A percentile compares a stretch with the other conserved stretches of the same genome.
phyloP scores from a whole-genome alignment of 257 asterid species.

The Jacaranda mimosifolia region DNA sequence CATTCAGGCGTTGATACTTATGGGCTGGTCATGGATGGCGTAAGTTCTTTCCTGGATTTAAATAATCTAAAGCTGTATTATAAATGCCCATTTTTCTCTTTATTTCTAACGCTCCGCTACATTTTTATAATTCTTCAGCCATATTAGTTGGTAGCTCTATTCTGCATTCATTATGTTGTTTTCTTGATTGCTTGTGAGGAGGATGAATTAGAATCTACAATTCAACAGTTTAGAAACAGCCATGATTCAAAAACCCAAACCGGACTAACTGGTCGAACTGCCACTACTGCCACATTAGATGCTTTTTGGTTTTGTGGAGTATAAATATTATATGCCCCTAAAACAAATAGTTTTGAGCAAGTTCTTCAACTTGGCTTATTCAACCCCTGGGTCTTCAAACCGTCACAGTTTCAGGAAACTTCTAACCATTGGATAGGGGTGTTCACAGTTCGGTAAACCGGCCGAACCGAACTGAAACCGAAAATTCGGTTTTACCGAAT shows the following conservation, averaged over 20 bases:
- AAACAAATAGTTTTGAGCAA: background rate
- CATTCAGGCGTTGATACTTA: conserved; percentile 95
- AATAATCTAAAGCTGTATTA: background rate
- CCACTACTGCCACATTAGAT: background rate
- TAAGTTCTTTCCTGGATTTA: conserved; percentile 59
- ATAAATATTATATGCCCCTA: background rate
- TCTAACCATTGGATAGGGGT: too few species aligned
- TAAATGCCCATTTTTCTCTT: conserved; percentile 14
- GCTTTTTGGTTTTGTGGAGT: background rate
- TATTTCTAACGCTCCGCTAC: conserved; percentile 8
- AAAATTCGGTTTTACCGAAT: too few species aligned
- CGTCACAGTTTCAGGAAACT: background rate
- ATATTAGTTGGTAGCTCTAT: conserved; percentile 12
- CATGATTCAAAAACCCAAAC: background rate
- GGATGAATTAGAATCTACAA: conserved; percentile 24
- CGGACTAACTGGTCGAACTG: background rate
- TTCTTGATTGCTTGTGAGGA: conserved; percentile 23
- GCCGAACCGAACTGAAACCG: too few species aligned
- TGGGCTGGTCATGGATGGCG: conserved; percentile 97
- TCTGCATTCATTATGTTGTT: background rate
- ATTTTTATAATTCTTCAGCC: conserved; percentile 8
- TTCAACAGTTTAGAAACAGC: conserved; percentile 17
- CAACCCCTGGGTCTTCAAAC: background rate
- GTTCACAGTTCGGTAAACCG: too few species aligned
- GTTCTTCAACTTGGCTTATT: background rate